Evolutionary conservation across 1,139 yeast genomes (phyloP).

Genomic region (Yamadazyma blattariae): DNA sequence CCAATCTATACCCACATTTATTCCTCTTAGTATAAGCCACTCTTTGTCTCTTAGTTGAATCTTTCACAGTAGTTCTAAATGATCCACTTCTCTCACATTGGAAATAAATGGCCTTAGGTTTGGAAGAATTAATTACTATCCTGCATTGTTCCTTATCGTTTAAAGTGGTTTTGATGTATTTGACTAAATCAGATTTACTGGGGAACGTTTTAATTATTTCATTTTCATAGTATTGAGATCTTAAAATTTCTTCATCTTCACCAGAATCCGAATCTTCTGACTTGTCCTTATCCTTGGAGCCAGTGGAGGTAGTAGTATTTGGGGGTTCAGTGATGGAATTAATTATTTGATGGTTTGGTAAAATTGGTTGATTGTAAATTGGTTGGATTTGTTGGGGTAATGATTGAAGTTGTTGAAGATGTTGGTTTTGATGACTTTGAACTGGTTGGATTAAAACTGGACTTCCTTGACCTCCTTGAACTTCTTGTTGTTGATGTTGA

Average conservation of each 20-base stretch:
- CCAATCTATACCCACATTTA: constrained; percentile 49
- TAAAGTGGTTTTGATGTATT: constrained; percentile 40
- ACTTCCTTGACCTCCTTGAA: not conserved
- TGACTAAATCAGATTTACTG: constrained; percentile 40
- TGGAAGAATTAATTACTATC: constrained; percentile 48
- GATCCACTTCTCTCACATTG: constrained; percentile 50
- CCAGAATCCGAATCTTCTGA: no score
- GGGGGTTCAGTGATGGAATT: constrained; percentile 4
- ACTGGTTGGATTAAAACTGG: constrained; percentile 6
- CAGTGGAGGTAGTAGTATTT: no score
- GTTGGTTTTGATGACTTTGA: constrained; percentile 10
- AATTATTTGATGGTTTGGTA: not conserved
- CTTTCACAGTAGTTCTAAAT: constrained; percentile 50
- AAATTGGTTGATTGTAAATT: not conserved
- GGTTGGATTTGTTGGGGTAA: not conserved
- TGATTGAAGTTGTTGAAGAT: constrained; percentile 7
- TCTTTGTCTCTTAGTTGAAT: constrained; percentile 45
- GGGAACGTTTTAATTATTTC: constrained; percentile 47
- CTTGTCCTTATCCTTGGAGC: no score
- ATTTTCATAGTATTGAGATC: constrained; percentile 32
- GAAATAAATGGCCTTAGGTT: constrained; percentile 51
- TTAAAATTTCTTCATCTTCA: constrained; percentile 9
- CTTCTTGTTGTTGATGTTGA: not conserved
- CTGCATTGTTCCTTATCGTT: constrained; percentile 46
- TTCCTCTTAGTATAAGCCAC: constrained; percentile 52